A percentile compares a stretch with the other conserved stretches of the same genome.
Evolutionary conservation across 179 eudicot species (phyloP).

Genomic region (Drosera spatulata): DNA sequence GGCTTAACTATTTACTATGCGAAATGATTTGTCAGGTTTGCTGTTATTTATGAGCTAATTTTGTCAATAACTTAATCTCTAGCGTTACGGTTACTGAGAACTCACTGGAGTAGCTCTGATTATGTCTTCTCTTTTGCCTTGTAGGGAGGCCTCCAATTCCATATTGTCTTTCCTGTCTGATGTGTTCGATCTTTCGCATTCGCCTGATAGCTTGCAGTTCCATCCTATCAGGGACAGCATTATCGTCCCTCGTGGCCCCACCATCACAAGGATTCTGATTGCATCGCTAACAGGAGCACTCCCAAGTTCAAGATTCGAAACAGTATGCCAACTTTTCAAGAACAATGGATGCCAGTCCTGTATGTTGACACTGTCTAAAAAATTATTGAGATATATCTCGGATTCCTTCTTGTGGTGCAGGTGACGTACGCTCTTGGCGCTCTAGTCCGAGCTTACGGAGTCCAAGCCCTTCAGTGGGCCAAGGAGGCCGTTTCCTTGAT

Average conservation of each 20-base stretch:
- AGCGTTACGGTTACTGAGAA: no score
- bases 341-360: no score
- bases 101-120: not conserved
- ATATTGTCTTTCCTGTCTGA: constrained; percentile 84
- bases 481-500: constrained; percentile 51
- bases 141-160: constrained; percentile 98
- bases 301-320: constrained; percentile 84
- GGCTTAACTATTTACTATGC: no score
- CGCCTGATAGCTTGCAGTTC: constrained; percentile 48
- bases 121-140: constrained; percentile 15
- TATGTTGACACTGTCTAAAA: no score
- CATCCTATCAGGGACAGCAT: constrained; percentile 61
- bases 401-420: constrained; percentile 19
- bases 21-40: no score
- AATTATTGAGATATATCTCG: no score
- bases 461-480: constrained; percentile 80
- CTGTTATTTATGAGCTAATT: no score
- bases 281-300: constrained; percentile 94
- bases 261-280: constrained; percentile 69
- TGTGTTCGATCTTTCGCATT: constrained; percentile 77
- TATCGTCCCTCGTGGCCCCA: constrained; percentile 75
- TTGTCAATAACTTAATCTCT: no score
- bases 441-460: constrained; percentile 58
- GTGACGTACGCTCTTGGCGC: constrained; percentile 70
- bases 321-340: constrained; percentile 22